Conservation (phyloP, 768 basidiomycete species). For the Leccinum uliginosum region DNA sequence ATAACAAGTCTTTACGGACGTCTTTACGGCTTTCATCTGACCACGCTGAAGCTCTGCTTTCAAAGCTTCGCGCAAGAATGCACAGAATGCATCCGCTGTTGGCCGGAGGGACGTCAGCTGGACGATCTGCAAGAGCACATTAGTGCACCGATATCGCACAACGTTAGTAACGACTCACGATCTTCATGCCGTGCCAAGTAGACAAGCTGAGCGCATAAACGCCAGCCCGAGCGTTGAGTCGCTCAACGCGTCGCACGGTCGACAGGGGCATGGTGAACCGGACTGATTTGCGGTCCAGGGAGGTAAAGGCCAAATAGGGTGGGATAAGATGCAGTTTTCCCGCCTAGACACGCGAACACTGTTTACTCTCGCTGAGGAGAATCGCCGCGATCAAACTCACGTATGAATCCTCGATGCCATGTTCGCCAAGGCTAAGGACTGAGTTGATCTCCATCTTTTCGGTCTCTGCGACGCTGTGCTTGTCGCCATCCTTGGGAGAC, state of each 20-base stretch:
- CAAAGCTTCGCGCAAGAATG: conserved; percentile 80
- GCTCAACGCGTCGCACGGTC: conserved; percentile 89
- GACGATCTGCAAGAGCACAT: conserved; percentile 53
- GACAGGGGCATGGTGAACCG: conserved; percentile 88
- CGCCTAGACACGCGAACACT: conserved; percentile 47
- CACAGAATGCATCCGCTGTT: conserved; percentile 91
- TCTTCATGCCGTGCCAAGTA: conserved; percentile 93
- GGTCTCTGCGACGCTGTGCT: conserved; percentile 34
- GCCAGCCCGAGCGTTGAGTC: conserved; percentile 88
- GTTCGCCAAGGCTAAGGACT: conserved; percentile 70
- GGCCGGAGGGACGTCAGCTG: conserved; percentile 92
- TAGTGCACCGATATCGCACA: background rate
- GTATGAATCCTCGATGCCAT: conserved; percentile 89
- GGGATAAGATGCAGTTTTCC: conserved; percentile 87
- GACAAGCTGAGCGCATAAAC: conserved; percentile 93
- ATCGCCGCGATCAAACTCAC: conserved; percentile 46
- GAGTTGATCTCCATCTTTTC: conserved; percentile 88
- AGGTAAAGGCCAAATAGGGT: conserved; percentile 86
- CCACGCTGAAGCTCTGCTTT: conserved; percentile 87
- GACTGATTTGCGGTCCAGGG: conserved; percentile 88
- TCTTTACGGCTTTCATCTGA: conserved; percentile 90
- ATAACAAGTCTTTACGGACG: conserved; percentile 89
- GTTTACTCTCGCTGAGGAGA: background rate
- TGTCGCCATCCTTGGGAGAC: conserved; percentile 18
- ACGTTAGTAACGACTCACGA: conserved; percentile 44